phyloP scores from a whole-genome alignment of 2,329 filamentous ascomycete genomes.

The Chaetomium globosum region DNA sequence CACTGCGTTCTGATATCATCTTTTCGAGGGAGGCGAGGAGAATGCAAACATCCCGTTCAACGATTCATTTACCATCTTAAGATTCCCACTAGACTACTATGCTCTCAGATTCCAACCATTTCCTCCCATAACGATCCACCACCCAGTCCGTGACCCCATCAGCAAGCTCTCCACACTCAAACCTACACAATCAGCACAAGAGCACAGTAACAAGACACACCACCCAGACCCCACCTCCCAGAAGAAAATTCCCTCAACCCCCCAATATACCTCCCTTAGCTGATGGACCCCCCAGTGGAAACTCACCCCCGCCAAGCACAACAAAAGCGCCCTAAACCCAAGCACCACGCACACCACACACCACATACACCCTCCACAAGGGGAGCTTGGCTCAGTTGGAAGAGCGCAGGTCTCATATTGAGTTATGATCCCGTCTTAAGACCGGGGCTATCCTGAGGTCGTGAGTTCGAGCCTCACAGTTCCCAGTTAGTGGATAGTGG shows the following conservation, averaged over 20 bases:
- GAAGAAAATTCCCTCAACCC: slow-evolving; percentile 14
- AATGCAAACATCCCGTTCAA: background rate
- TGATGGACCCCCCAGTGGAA: background rate
- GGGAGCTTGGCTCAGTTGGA: slow-evolving; percentile 37
- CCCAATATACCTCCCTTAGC: background rate
- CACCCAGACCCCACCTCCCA: background rate
- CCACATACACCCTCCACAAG: slow-evolving; percentile 16
- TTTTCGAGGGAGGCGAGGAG: no score
- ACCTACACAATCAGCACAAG: background rate
- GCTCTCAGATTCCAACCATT: background rate
- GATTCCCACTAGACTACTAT: background rate
- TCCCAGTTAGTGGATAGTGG: slow-evolving; percentile 36
- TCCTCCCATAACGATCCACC: background rate
- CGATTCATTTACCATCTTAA: background rate
- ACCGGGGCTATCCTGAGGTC: slow-evolving; percentile 38
- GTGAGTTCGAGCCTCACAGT: slow-evolving; percentile 40
- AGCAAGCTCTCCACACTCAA: background rate
- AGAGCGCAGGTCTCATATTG: slow-evolving; percentile 37
- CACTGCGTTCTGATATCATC: background rate
- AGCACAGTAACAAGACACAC: background rate
- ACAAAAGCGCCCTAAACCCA: no score
- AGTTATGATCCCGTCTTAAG: slow-evolving; percentile 33
- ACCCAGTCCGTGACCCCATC: no score
- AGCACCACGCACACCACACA: background rate
- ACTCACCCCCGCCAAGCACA: background rate